phyloP scores from a whole-genome alignment of 1,139 yeast species.

The Debaryomyces fabryi region DNA sequence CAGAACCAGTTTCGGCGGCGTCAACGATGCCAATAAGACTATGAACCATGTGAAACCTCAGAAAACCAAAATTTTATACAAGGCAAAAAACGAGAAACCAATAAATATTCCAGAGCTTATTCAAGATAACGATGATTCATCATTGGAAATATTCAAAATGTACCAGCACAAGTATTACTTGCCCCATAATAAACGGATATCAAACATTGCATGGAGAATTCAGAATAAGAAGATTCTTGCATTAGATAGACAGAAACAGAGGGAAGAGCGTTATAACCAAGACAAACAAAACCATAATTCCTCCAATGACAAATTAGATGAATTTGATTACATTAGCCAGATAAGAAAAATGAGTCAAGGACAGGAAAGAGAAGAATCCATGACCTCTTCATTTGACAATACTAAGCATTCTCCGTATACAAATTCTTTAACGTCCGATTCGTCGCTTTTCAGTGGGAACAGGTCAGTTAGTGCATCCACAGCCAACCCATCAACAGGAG shows the following conservation, averaged over 20 bases:
- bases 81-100: neutral
- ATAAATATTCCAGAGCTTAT: conserved; percentile 18
- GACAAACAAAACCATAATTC: conserved; percentile 8
- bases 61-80: neutral
- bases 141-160: conserved; percentile 43
- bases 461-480: neutral
- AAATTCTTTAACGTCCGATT: conserved; percentile 17
- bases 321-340: conserved; percentile 52
- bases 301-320: conserved; percentile 37
- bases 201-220: conserved; percentile 52
- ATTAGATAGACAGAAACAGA: conserved; percentile 8
- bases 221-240: conserved; percentile 38
- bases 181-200: conserved; percentile 48
- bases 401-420: conserved; percentile 6
- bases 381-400: conserved; percentile 10
- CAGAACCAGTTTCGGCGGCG: neutral
- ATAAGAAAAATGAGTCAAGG: conserved; percentile 47
- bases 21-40: neutral
- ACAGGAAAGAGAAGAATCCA: conserved; percentile 26
- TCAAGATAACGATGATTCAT: conserved; percentile 35
- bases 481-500: neutral
- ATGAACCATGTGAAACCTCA: neutral
- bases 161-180: conserved; percentile 45
- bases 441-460: conserved; percentile 15
- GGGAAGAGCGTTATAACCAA: neutral